Evolutionary conservation across 169 alveolate genomes (phyloP).

Genomic region (Eimeria brunetti): DNA sequence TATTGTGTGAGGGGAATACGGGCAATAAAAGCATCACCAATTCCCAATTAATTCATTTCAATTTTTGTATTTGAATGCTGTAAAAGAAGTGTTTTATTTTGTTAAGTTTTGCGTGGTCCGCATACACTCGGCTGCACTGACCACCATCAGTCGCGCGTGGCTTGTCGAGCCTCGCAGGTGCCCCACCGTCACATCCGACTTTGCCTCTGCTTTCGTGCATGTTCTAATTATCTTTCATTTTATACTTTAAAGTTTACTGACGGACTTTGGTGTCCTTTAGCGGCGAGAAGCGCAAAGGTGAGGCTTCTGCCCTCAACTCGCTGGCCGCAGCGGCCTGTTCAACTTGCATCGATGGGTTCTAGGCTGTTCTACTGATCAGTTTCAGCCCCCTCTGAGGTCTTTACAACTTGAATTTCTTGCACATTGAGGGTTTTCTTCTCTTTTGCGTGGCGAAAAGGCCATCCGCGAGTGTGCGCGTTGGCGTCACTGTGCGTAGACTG

Average conservation of each 20-base stretch:
- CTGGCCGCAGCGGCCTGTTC: conserved; percentile 17
- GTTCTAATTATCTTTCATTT: neutral
- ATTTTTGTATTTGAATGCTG: neutral
- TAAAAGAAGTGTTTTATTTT: neutral
- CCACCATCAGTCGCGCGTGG: conserved; percentile 48
- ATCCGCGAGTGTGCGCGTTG: neutral
- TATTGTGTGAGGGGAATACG: neutral
- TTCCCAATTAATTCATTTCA: neutral
- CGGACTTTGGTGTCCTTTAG: neutral
- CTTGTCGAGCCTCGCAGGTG: conserved; percentile 57
- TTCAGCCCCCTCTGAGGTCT: neutral
- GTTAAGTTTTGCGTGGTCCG: neutral
- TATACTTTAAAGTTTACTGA: neutral
- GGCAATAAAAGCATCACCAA: neutral
- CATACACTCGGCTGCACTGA: neutral
- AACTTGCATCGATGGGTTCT: neutral
- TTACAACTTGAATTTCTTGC: neutral
- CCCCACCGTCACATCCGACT: conserved; percentile 16
- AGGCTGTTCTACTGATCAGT: neutral
- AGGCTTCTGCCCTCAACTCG: neutral
- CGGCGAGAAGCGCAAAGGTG: neutral
- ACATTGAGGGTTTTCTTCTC: neutral
- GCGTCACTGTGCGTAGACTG: neutral
- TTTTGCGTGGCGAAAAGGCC: neutral
- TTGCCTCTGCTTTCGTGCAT: conserved; percentile 2